A percentile compares a stretch with the other conserved stretches of the same genome.
phyloP scores from a whole-genome alignment of 768 basidiomycete species.

The Phanerochaete carnosa region DNA sequence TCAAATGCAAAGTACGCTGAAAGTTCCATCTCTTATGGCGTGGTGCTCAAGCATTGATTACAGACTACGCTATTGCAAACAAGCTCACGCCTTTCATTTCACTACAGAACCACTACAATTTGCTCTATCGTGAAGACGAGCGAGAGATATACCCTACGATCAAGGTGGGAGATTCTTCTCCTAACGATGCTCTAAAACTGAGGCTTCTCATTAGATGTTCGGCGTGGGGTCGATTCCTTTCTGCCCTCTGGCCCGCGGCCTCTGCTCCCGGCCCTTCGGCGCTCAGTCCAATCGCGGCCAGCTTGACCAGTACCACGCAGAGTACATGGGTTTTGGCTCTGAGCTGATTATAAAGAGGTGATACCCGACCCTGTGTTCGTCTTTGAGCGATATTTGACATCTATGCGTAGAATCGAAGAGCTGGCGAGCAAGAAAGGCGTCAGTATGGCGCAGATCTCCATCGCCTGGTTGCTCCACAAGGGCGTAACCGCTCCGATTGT shows the following conservation, averaged over 20 bases:
- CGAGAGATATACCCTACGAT: constrained; percentile 53
- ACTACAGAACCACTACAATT: constrained; percentile 60
- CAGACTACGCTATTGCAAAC: constrained; percentile 41
- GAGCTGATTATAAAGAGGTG: neutral
- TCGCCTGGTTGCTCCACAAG: constrained; percentile 32
- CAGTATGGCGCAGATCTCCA: constrained; percentile 37
- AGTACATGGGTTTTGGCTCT: neutral
- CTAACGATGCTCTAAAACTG: neutral
- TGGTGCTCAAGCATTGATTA: neutral
- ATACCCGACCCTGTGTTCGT: neutral
- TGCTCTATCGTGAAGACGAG: constrained; percentile 61
- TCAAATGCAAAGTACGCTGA: constrained; percentile 28
- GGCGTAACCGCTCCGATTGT: constrained; percentile 37
- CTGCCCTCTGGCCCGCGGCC: constrained; percentile 27
- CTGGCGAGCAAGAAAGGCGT: constrained; percentile 36
- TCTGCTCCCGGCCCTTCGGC: constrained; percentile 8
- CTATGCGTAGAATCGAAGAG: constrained; percentile 26
- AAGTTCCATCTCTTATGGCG: neutral
- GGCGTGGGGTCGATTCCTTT: constrained; percentile 29
- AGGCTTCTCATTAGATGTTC: neutral
- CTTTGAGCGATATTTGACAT: neutral
- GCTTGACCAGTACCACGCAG: neutral
- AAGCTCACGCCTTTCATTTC: constrained; percentile 52
- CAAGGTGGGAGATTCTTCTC: constrained; percentile 19
- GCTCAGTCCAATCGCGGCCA: neutral